Conservation (phyloP, 2,329 filamentous ascomycete species). For the Botrytis pseudocinerea region DNA sequence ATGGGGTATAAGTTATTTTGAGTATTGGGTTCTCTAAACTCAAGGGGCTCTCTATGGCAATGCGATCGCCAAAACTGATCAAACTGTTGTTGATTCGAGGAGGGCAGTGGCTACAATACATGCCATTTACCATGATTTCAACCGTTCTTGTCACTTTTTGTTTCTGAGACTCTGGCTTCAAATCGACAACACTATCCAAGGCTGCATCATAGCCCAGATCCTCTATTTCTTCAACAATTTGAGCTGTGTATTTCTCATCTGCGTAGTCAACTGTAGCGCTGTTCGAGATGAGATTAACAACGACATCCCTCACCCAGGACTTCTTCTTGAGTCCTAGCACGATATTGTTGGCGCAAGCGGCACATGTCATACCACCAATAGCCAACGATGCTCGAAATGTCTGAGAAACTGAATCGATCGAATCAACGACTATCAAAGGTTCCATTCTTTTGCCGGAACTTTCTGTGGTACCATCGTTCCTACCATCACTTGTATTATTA, state of each 20-base stretch:
- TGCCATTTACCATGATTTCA: conserved; percentile 66
- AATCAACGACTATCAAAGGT: conserved; percentile 42
- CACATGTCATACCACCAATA: conserved; percentile 59
- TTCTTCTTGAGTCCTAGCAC: conserved; percentile 50
- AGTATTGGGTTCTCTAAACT: conserved; percentile 66
- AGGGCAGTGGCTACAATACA: conserved; percentile 74
- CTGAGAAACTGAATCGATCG: conserved; percentile 34
- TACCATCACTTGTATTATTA: neutral
- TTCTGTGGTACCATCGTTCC: conserved; percentile 11
- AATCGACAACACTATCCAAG: conserved; percentile 50
- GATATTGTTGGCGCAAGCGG: conserved; percentile 52
- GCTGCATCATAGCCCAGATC: conserved; percentile 67
- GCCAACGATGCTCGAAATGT: conserved; percentile 53
- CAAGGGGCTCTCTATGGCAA: conserved; percentile 54
- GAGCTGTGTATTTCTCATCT: conserved; percentile 47
- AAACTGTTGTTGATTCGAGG: conserved; percentile 57
- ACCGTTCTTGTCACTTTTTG: conserved; percentile 50
- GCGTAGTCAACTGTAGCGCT: conserved; percentile 51
- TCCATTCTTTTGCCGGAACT: conserved; percentile 13
- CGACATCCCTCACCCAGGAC: conserved; percentile 49
- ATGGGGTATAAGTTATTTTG: conserved; percentile 68
- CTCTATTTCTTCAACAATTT: conserved; percentile 53
- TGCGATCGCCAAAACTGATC: conserved; percentile 50
- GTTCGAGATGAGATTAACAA: conserved; percentile 54
- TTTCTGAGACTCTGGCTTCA: conserved; percentile 31